Conservation (phyloP, 169 alveolate species). For the Amoebophrya sp. region DNA sequence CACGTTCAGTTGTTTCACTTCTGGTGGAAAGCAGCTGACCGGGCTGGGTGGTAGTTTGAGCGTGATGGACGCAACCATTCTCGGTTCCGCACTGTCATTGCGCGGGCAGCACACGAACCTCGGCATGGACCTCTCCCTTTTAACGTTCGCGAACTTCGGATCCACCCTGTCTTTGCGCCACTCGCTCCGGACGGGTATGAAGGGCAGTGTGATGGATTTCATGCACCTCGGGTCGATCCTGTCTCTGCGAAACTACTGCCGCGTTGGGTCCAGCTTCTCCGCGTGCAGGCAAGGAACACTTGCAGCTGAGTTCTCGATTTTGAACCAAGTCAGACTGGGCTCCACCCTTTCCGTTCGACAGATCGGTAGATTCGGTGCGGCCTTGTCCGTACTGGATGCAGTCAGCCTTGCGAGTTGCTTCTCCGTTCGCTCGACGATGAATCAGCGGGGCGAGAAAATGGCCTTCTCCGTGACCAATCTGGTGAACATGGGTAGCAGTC, state of each 20-base stretch:
- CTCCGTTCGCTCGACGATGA: not conserved
- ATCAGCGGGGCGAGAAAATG: not conserved
- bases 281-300: not conserved
- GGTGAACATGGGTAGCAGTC: not conserved
- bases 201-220: not conserved
- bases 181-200: too few species aligned
- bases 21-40: too few species aligned
- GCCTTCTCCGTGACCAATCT: not conserved
- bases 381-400: not conserved
- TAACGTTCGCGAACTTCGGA: too few species aligned
- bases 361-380: not conserved
- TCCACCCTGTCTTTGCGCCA: too few species aligned
- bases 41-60: conserved; percentile 25
- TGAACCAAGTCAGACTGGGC: conserved; percentile 7
- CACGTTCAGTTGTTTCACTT: too few species aligned
- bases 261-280: not conserved
- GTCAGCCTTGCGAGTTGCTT: not conserved
- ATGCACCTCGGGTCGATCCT: not conserved
- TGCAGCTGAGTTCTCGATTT: not conserved
- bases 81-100: conserved; percentile 13
- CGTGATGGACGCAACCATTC: not conserved
- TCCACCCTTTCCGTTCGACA: not conserved
- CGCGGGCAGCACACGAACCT: too few species aligned
- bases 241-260: not conserved
- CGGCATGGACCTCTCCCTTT: too few species aligned